phyloP scores from a whole-genome alignment of 2,329 filamentous ascomycete species.

The Neurospora sp. region DNA sequence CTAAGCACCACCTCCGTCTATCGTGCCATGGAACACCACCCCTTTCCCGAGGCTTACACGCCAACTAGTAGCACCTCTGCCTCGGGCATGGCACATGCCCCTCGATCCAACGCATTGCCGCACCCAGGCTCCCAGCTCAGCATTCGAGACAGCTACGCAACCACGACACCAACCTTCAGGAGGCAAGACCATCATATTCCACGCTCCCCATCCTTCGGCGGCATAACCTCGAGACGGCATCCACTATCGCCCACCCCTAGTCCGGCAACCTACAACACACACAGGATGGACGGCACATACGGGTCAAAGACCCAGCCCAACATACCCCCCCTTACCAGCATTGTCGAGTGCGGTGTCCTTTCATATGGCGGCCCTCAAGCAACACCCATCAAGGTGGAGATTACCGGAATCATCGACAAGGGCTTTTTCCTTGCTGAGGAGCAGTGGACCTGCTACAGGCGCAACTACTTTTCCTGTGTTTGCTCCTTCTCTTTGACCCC shows the following conservation, averaged over 20 bases:
- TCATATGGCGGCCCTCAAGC: constrained; percentile 38
- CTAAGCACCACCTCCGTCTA: constrained; percentile 1
- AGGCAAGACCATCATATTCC: constrained; percentile 36
- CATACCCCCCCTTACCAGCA: constrained; percentile 43
- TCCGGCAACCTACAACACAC: constrained; percentile 34
- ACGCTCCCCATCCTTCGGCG: constrained; percentile 42
- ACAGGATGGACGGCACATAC: constrained; percentile 43
- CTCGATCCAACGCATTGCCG: constrained; percentile 42
- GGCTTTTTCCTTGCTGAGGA: constrained; percentile 75
- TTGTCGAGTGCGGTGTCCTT: constrained; percentile 49
- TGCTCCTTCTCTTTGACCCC: constrained; percentile 68
- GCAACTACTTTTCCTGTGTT: constrained; percentile 83
- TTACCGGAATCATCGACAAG: constrained; percentile 76
- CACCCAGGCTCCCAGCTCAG: constrained; percentile 39
- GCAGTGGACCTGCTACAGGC: constrained; percentile 86
- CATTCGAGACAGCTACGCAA: constrained; percentile 44
- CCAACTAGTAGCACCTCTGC: constrained; percentile 37
- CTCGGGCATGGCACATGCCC: constrained; percentile 49
- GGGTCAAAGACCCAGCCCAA: constrained; percentile 29
- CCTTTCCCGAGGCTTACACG: constrained; percentile 25
- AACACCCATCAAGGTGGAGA: constrained; percentile 55
- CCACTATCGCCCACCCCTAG: constrained; percentile 45
- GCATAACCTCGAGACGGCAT: constrained; percentile 33
- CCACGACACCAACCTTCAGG: constrained; percentile 41
- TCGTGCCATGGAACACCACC: constrained; percentile 14